These are phyloP conservation scores for Dendrobium officinale DNA, from an alignment of 106 monocot species.

Conservation along the genomic window DNA sequence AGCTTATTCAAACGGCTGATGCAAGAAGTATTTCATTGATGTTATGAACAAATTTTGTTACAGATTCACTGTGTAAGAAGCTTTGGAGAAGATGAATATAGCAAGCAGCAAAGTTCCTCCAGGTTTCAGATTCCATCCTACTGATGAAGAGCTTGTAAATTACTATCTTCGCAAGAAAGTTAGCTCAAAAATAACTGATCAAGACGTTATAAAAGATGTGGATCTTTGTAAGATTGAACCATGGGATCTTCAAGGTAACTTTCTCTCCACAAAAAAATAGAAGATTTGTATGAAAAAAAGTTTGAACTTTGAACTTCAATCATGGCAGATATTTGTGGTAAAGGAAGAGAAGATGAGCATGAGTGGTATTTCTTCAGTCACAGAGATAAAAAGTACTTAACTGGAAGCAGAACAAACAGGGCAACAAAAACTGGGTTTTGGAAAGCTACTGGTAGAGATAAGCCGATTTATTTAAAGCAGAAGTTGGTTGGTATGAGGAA, in stretches of 20 bases:
- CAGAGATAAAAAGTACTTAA: constrained; percentile 24
- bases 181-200: constrained; percentile 27
- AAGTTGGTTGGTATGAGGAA: constrained; percentile 28
- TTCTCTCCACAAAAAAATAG: no score
- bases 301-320: not conserved
- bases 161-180: constrained; percentile 36
- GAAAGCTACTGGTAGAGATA: constrained; percentile 34
- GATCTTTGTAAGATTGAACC: constrained; percentile 24
- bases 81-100: no score
- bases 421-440: constrained; percentile 29
- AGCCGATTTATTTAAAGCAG: constrained; percentile 10
- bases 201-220: constrained; percentile 28
- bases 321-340: not conserved
- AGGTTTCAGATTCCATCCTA: constrained; percentile 34
- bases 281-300: not conserved
- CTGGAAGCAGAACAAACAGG: constrained; percentile 26
- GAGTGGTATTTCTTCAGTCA: constrained; percentile 40
- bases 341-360: constrained; percentile 16
- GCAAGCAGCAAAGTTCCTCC: constrained; percentile 12
- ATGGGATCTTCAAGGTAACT: constrained; percentile 27
- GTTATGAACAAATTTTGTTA: no score
- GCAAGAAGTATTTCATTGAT: no score
- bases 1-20: no score
- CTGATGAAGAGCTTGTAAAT: constrained; percentile 23
- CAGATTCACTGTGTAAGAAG: no score